Evolutionary conservation across 2,329 filamentous ascomycete species (phyloP), one percentile per base, ranked within the genome.

Genomic region (Emmonsia crescens): DNA sequence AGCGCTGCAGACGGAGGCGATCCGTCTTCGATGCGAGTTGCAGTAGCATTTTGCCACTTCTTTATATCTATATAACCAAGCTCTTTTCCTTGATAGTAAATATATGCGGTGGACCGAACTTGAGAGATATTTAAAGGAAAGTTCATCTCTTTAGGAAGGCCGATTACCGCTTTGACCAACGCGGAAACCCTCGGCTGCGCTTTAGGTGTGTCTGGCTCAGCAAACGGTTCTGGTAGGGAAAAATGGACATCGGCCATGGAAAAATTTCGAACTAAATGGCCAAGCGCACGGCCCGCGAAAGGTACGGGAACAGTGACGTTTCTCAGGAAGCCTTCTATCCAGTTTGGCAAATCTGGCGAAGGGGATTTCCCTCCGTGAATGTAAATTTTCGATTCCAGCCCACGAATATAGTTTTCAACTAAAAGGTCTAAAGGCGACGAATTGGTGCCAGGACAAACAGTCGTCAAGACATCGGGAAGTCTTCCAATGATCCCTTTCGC

Each of bases 171-270:
- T 63, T 89, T 80, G 54, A 96, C 88, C 24, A 87, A 86, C 2
- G 92, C 92, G 36, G 91, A 96, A 19, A 99, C 86, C 60, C 83
- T 86, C 10, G 92, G 91, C 60, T 88, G 84, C 3, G 88, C 81
- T 58, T 87, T 84, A 0, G 90, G 89, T 12, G 86, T 84, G 62
- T 82, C 84, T 0, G 89, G 89, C 21, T 91, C 85, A 2, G 91
- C 89, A 68, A 87, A 83, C 0, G 89, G 88, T 68, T 91, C 85
- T 0, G 94, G 94, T 54, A 99, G 78, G 57, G 84, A 85, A 73
- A 99, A 96, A 68, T 95, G 85, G 48, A 95, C 90, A 70, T 96
- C 84, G 1, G 86, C 85, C 66, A 97, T 78, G 27, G 91, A 89
- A 71, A 97, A 96, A 67, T 94, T 93, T 67, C 87, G 88, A 71